Conservation (phyloP, 179 eudicot species). For the Kewa caespitosa region DNA sequence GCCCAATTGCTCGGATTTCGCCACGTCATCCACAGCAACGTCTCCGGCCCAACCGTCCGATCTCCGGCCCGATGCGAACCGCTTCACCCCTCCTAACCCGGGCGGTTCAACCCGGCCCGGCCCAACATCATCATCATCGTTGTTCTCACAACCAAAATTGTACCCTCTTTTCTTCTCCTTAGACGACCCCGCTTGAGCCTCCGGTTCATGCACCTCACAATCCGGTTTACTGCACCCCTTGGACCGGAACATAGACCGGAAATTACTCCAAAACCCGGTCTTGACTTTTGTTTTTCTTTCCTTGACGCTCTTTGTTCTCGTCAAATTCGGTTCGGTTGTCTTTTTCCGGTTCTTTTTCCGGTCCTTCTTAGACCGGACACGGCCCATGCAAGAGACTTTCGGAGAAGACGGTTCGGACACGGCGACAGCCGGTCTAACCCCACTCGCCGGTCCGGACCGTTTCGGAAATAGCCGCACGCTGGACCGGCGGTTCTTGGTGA, state of each 20-base stretch:
- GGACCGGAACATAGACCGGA: slow-evolving; percentile 43
- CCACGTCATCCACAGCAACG: slow-evolving; percentile 23
- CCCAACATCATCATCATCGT: neutral
- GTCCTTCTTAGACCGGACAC: slow-evolving; percentile 63
- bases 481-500: slow-evolving; percentile 36
- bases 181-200: slow-evolving; percentile 20
- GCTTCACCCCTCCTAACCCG: slow-evolving; percentile 56
- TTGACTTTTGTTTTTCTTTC: slow-evolving; percentile 20
- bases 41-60: slow-evolving; percentile 51
- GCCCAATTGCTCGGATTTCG: slow-evolving; percentile 28
- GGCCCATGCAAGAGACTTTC: slow-evolving; percentile 84
- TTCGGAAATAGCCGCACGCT: slow-evolving; percentile 57
- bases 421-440: slow-evolving; percentile 34
- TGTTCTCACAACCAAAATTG: neutral
- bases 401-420: slow-evolving; percentile 72
- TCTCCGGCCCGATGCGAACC: slow-evolving; percentile 72
- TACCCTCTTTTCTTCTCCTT: slow-evolving; percentile 26
- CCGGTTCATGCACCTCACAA: slow-evolving; percentile 3
- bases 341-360: slow-evolving; percentile 33
- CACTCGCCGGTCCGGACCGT: slow-evolving; percentile 31
- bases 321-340: slow-evolving; percentile 13
- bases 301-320: slow-evolving; percentile 6
- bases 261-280: slow-evolving; percentile 40
- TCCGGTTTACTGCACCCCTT: slow-evolving; percentile 20
- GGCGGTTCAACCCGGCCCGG: slow-evolving; percentile 37